Evolutionary conservation across 495 filamentous ascomycete species (phyloP), one percentile per base, ranked within the genome.

Genomic region (Pseudoneurospora amorphoporcata): DNA sequence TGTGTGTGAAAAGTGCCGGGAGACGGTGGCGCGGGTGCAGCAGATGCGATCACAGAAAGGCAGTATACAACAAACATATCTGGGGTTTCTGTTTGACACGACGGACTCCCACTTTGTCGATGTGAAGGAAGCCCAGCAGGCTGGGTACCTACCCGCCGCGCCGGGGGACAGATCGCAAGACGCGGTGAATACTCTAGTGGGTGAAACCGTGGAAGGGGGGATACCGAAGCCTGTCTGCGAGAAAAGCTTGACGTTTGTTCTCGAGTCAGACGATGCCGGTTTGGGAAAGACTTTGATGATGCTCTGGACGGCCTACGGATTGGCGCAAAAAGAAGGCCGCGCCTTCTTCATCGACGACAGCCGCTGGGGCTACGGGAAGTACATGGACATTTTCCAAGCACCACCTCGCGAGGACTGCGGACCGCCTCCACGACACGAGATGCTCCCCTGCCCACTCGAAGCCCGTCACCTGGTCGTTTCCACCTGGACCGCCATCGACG

Each of bases 321-420:
- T 94, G 42, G 91, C 92, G 6, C 81, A 88, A 75, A 85, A 87
- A 69, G 91, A 94, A 77, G 86, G 84, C 10, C 80, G 92, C 29
- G 85, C 87, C 1, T 94, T 94, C 76, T 93, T 93, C 80, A 81
- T 94, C 74, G 90, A 94, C 75, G 92, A 93, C 77, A 87, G 88
- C 7, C 84, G 88, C 72, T 94, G 92, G 92, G 87, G 89, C 2
- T 94, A 93, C 77, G 92, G 92, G 4, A 82, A 86, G 45, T 94
- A 90, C 77, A 85, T 82, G 3, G 84, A 84, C 70, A 92, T 88
- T 77, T 94, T 94, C 79, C 77, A 82, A n/a, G 81, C 88, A 14
- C 88, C 88, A 6, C 87, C 89, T 1, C 71, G 83, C 8, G 86
- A 86, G 4, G 74, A 77, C 14, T 93, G 91, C 78, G 80, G 82